These are phyloP conservation scores for Fusarium temperatum DNA, from an alignment of 2,329 filamentous ascomycete species.

Conservation along the genomic window DNA sequence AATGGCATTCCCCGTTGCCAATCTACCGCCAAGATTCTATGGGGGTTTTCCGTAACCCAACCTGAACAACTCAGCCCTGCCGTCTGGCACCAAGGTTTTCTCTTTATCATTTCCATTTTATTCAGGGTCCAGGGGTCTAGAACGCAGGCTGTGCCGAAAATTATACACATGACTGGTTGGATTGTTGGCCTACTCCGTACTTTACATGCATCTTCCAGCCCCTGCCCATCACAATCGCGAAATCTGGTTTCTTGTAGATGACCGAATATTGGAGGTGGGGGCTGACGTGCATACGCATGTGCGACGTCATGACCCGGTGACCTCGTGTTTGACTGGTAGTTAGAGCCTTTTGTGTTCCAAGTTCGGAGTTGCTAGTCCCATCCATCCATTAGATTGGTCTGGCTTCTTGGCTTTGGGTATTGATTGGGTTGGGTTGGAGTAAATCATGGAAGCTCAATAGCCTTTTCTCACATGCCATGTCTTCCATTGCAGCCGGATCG, in stretches of 20 bases:
- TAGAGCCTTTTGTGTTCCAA: slow-evolving; percentile 8
- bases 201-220: slow-evolving; percentile 3
- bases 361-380: not conserved
- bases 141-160: not conserved
- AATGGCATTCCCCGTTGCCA: not conserved
- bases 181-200: not conserved
- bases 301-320: slow-evolving; percentile 39
- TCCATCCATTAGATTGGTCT: slow-evolving; percentile 4
- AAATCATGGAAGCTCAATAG: slow-evolving; percentile 27
- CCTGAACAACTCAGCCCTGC: slow-evolving; percentile 33
- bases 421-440: slow-evolving; percentile 20
- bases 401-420: slow-evolving; percentile 24
- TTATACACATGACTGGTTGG: slow-evolving; percentile 17
- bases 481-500: slow-evolving; percentile 12
- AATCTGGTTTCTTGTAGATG: slow-evolving; percentile 39
- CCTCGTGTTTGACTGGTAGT: slow-evolving; percentile 10
- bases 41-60: slow-evolving; percentile 17
- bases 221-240: slow-evolving; percentile 18
- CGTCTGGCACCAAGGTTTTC: slow-evolving; percentile 2
- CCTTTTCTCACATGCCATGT: not conserved
- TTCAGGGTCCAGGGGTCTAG: slow-evolving; percentile 37
- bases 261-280: slow-evolving; percentile 15
- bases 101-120: not conserved
- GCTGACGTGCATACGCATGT: slow-evolving; percentile 41
- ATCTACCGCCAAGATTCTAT: slow-evolving; percentile 12